Conservation (phyloP, 768 basidiomycete genomes). For the Psilocybe cyanescens region DNA sequence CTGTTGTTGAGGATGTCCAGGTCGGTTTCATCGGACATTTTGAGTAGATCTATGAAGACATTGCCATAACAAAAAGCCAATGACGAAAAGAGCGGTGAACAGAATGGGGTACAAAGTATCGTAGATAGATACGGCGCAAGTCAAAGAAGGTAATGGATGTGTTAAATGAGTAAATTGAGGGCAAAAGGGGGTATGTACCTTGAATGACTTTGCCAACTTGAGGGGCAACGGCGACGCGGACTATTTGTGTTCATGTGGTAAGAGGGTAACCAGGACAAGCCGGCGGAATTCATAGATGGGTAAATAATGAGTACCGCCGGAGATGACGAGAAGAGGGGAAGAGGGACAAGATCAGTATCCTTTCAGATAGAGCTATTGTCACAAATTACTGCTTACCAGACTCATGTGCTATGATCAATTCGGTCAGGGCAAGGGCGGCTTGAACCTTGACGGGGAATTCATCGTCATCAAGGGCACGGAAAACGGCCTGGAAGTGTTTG, state of each 20-base stretch:
- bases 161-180: not conserved
- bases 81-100: not conserved
- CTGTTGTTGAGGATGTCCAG: slow-evolving; percentile 81
- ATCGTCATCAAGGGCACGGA: slow-evolving; percentile 71
- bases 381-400: slow-evolving; percentile 48
- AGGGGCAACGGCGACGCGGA: slow-evolving; percentile 69
- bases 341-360: not conserved
- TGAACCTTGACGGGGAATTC: slow-evolving; percentile 87
- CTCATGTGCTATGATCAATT: slow-evolving; percentile 68
- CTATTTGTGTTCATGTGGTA: slow-evolving; percentile 35
- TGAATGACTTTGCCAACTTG: slow-evolving; percentile 89
- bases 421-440: slow-evolving; percentile 78
- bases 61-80: not conserved
- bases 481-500: slow-evolving; percentile 66
- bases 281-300: not conserved
- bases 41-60: slow-evolving; percentile 66
- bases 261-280: slow-evolving; percentile 2
- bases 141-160: not conserved
- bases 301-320: not conserved
- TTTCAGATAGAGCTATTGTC: not conserved
- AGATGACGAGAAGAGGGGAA: not conserved
- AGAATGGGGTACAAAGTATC: slow-evolving; percentile 10
- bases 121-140: not conserved
- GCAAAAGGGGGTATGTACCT: slow-evolving; percentile 45
- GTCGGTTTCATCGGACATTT: slow-evolving; percentile 90